These are phyloP conservation scores for Candida stauntonica DNA, from an alignment of 805 yeast species.

Conservation along the genomic window DNA sequence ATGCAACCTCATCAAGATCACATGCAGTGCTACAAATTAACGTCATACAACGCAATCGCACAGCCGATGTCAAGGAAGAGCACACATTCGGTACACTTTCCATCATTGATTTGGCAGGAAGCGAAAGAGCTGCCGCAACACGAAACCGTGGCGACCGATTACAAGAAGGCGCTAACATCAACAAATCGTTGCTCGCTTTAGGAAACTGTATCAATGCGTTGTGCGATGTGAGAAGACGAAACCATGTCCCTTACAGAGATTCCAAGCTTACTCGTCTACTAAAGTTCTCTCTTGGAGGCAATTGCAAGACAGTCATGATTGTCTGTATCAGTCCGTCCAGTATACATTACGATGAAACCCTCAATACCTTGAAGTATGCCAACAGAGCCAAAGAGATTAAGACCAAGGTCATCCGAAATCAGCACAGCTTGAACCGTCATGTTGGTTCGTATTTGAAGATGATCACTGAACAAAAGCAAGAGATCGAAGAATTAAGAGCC, in stretches of 20 bases:
- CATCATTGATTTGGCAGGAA: conserved; percentile 90
- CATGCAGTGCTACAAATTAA: conserved; percentile 90
- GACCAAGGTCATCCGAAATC: conserved; percentile 71
- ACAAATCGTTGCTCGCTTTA: conserved; percentile 78
- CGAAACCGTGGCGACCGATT: conserved; percentile 77
- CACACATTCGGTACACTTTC: conserved; percentile 78
- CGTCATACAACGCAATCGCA: conserved; percentile 53
- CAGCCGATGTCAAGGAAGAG: conserved; percentile 59
- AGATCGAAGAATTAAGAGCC: conserved; percentile 60
- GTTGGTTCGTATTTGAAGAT: conserved; percentile 80
- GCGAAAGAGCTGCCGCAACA: conserved; percentile 91
- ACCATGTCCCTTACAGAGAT: conserved; percentile 87
- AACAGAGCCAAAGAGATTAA: conserved; percentile 87
- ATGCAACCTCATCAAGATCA: conserved; percentile 84
- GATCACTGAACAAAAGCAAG: conserved; percentile 76
- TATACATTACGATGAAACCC: conserved; percentile 86
- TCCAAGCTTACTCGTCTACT: conserved; percentile 83
- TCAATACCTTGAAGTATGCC: conserved; percentile 88
- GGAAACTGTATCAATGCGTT: conserved; percentile 94
- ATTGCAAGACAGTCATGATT: conserved; percentile 93
- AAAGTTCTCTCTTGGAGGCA: conserved; percentile 88
- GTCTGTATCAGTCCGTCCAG: conserved; percentile 89
- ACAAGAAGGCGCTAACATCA: conserved; percentile 91
- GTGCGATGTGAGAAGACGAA: conserved; percentile 62
- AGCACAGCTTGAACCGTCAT: conserved; percentile 72